phyloP scores from a whole-genome alignment of 1,284 basidiomycete species.

The Moesziomyces globuligerus region DNA sequence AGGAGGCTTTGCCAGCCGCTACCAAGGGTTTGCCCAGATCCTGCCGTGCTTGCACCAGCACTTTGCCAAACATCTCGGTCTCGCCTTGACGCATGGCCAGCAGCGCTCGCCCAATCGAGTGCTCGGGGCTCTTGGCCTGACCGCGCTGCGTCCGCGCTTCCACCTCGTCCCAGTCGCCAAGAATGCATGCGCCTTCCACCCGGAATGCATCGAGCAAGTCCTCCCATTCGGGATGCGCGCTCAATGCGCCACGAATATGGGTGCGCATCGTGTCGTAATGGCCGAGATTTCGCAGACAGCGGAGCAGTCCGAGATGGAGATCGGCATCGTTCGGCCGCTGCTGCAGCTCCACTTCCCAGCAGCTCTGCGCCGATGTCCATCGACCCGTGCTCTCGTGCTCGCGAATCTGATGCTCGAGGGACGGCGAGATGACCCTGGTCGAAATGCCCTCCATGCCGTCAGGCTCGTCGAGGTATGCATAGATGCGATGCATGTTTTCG shows the following conservation, averaged over 20 bases:
- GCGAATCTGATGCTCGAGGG: slow-evolving; percentile 94
- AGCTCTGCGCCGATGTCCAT: slow-evolving; percentile 99
- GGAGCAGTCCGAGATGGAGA: slow-evolving; percentile 87
- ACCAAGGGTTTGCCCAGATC: slow-evolving; percentile 83
- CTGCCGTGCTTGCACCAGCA: slow-evolving; percentile 77
- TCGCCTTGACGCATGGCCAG: slow-evolving; percentile 77
- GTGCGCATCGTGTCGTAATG: slow-evolving; percentile 97
- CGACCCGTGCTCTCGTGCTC: slow-evolving; percentile 96
- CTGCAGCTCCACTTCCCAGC: slow-evolving; percentile 98
- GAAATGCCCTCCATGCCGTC: slow-evolving; percentile 99
- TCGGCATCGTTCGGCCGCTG: slow-evolving; percentile 87
- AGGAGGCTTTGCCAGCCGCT: slow-evolving; percentile 78
- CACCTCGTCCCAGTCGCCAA: slow-evolving; percentile 83
- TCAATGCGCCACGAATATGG: slow-evolving; percentile 91
- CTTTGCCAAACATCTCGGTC: slow-evolving; percentile 33
- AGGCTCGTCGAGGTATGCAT: slow-evolving; percentile 94
- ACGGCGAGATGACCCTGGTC: slow-evolving; percentile 85
- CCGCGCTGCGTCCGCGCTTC: slow-evolving; percentile 67
- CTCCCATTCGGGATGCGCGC: slow-evolving; percentile 86
- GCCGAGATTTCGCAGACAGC: slow-evolving; percentile 91
- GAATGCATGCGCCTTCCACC: slow-evolving; percentile 94
- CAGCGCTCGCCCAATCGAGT: slow-evolving; percentile 83
- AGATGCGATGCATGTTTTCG: slow-evolving; percentile 93
- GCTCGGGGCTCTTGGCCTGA: slow-evolving; percentile 73
- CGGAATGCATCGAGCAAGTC: slow-evolving; percentile 81